Base-by-base conservation (phyloP, 768 basidiomycete species). In the Boletellus sp. region DNA sequence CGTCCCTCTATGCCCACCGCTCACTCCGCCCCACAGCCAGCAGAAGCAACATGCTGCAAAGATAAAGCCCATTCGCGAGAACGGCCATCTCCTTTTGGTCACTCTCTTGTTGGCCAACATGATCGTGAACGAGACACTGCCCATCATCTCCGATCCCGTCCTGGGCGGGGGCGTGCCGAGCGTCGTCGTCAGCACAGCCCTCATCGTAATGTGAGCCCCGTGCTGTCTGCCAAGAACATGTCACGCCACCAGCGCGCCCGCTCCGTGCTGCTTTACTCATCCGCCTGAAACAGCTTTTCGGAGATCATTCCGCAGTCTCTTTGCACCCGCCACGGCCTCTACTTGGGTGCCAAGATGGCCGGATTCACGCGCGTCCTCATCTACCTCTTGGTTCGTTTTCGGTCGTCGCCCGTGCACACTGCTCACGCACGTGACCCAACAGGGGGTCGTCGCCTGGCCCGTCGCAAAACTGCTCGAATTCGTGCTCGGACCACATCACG, bases 261-360 rank as follows among this genome's bases (percentile, higher is more conserved):
- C 8, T 15, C 17, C 23, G 17, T 16, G 0, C 26, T 19, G 4
- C 15, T 12, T 41, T 28, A 12, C 47, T 61, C 24, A 57, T 35
- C 23, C 16, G 23, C 9, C 47, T 34, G 42, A 37, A 35, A 33
- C 58, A 94, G 90, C 51, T 94, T 94, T 65, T 74, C 91, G 22
- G 91, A 94, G 71, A 90, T 94, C 55, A 94, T 94, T 53, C 92
- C 92, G 0, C 92, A 95, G 62, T 90, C 89, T 1, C 73, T 94
- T n/a, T 95, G 90, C 67, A 90, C 90, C 19, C 86, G 92, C 33
- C 86, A 92, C 72, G 93, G 93, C 19, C 78, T 94, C 5, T 89
- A 86, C 58, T 79, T 95, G 40, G 91, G 92, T 32, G 90, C 91
- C 9, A 88, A 89, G 61, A 88, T 90, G 85, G 91, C 86, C 0